A percentile compares a stretch with the other conserved stretches of the same genome.
These are phyloP conservation scores for Solanum aculeatissimum DNA, from an alignment of 305 asterid species.

Conservation along the genomic window DNA sequence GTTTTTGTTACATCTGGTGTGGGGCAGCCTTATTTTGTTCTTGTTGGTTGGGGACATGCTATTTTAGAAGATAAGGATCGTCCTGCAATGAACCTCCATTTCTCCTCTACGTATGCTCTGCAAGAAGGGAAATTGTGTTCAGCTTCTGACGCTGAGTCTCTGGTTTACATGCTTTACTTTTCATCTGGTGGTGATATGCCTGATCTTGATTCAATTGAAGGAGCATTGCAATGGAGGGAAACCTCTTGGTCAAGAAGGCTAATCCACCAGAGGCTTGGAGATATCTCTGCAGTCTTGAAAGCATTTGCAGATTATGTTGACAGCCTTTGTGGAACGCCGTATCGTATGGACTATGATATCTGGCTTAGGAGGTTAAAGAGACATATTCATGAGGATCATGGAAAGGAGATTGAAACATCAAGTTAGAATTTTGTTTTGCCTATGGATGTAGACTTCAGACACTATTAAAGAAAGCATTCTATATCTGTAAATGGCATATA, in stretches of 20 bases:
- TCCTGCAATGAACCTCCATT: constrained; percentile 76
- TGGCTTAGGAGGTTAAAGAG: constrained; percentile 78
- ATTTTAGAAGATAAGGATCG: constrained; percentile 85
- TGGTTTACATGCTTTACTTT: constrained; percentile 70
- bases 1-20: constrained; percentile 41
- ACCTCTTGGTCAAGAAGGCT: constrained; percentile 78
- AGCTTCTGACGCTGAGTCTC: constrained; percentile 92
- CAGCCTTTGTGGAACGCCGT: constrained; percentile 89
- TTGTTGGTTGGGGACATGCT: constrained; percentile 98
- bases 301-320: constrained; percentile 98
- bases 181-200: constrained; percentile 63
- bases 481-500: background rate
- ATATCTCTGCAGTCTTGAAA: constrained; percentile 79
- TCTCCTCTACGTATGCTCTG: constrained; percentile 86
- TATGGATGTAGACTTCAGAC: background rate
- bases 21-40: constrained; percentile 48
- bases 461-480: background rate
- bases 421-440: constrained; percentile 4
- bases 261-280: constrained; percentile 90
- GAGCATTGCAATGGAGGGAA: constrained; percentile 92
- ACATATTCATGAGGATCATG: constrained; percentile 48
- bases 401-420: constrained; percentile 44
- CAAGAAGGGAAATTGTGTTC: constrained; percentile 83
- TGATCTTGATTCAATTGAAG: constrained; percentile 77
- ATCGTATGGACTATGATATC: constrained; percentile 72